Conservation (phyloP, 345 rosid species). For the Heritiera fomes region DNA sequence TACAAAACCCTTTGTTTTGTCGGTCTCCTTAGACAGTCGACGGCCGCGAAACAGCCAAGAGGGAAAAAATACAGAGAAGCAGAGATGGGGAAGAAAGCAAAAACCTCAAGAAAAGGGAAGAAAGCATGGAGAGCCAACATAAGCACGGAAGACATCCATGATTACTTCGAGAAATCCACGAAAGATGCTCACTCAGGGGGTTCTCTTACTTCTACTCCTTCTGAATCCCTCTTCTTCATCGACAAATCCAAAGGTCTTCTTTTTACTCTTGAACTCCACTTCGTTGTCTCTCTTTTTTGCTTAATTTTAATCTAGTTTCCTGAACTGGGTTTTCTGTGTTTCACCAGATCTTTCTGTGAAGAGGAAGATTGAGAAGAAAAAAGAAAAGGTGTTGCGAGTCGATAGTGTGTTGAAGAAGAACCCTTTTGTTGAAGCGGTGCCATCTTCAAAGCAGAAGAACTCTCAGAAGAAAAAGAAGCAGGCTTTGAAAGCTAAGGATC, state of each 20-base stretch:
- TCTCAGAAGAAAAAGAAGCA: slow-evolving; percentile 37
- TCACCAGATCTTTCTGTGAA: slow-evolving; percentile 66
- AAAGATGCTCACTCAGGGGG: slow-evolving; percentile 90
- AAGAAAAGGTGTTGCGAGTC: slow-evolving; percentile 62
- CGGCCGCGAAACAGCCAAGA: slow-evolving; percentile 2
- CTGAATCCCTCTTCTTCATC: slow-evolving; percentile 71
- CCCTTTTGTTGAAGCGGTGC: slow-evolving; percentile 66
- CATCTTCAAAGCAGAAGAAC: slow-evolving; percentile 58
- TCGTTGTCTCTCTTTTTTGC: background rate
- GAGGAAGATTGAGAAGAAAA: slow-evolving; percentile 78
- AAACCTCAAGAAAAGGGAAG: slow-evolving; percentile 84
- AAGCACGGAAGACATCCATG: slow-evolving; percentile 73
- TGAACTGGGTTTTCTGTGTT: background rate
- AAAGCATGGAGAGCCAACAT: slow-evolving; percentile 98
- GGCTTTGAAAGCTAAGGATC: slow-evolving; percentile 20
- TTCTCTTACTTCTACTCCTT: slow-evolving; percentile 61
- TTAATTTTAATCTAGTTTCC: background rate
- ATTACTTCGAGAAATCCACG: slow-evolving; percentile 73
- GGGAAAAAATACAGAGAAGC: background rate
- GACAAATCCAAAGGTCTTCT: slow-evolving; percentile 64
- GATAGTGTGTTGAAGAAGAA: slow-evolving; percentile 75
- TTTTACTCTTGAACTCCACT: background rate
- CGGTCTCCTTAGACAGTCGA: background rate
- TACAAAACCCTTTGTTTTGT: background rate
- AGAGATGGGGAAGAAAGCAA: slow-evolving; percentile 70